Evolutionary conservation across 2,329 filamentous ascomycete genomes (phyloP).

Genomic region (Ophiocordyceps sinensis): DNA sequence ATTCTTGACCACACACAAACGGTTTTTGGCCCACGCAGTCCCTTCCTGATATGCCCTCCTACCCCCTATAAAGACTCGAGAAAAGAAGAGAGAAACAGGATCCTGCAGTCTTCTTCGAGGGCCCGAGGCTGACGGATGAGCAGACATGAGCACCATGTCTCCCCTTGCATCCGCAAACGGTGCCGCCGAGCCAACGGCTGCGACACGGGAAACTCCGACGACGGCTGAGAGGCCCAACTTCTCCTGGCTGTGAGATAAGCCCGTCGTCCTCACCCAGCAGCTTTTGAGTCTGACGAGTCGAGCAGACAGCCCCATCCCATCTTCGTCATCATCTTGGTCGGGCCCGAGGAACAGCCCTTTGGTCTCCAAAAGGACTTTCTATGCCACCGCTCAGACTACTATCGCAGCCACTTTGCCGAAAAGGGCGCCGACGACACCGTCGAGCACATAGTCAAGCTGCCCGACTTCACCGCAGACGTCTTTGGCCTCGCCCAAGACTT

Average conservation of each 20-base stretch:
- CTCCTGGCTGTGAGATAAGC: slow-evolving; percentile 22
- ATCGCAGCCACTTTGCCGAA: slow-evolving; percentile 28
- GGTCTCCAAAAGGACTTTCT: slow-evolving; percentile 45
- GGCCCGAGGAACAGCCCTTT: slow-evolving; percentile 36
- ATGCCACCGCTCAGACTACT: slow-evolving; percentile 34
- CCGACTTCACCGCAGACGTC: slow-evolving; percentile 30
- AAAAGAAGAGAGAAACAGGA: no score
- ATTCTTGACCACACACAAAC: no score
- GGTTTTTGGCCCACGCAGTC: no score
- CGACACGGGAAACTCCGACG: background rate
- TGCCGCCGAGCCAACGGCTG: slow-evolving; percentile 1
- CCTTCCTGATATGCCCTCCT: no score
- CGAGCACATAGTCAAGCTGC: slow-evolving; percentile 35
- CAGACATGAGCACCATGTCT: slow-evolving; percentile 3
- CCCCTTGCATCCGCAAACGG: slow-evolving; percentile 1
- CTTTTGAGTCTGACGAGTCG: slow-evolving; percentile 2
- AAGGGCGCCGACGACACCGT: slow-evolving; percentile 21
- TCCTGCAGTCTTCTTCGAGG: no score
- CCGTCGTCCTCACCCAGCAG: background rate
- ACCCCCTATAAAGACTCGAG: no score
- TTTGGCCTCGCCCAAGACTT: slow-evolving; percentile 42
- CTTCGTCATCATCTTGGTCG: slow-evolving; percentile 41
- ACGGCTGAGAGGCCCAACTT: slow-evolving; percentile 7
- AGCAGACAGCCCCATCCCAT: slow-evolving; percentile 37
- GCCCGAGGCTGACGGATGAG: slow-evolving; percentile 1